phyloP scores from a whole-genome alignment of 2,329 filamentous ascomycete genomes.

The Madurella fahalii region DNA sequence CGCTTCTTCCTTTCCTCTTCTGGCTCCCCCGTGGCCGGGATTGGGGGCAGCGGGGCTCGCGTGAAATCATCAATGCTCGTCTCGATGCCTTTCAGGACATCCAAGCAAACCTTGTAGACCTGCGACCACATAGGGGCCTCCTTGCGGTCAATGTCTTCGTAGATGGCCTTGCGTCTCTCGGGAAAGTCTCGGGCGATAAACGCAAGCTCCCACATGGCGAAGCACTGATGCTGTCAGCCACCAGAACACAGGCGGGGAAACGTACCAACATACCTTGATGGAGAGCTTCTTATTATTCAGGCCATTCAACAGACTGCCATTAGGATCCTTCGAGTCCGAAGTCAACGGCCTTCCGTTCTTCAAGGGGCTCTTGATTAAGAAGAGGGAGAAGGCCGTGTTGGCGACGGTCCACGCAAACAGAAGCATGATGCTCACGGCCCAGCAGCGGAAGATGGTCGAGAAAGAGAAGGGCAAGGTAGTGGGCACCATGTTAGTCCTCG shows the following conservation, averaged over 20 bases:
- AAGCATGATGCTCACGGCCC: conserved; percentile 62
- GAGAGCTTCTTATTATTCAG: conserved; percentile 78
- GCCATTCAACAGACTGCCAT: conserved; percentile 81
- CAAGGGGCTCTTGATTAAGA: conserved; percentile 73
- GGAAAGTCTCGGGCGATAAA: conserved; percentile 72
- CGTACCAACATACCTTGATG: conserved; percentile 53
- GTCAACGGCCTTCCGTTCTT: conserved; percentile 85
- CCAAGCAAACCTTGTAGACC: conserved; percentile 65
- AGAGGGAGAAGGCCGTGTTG: conserved; percentile 74
- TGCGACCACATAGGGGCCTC: conserved; percentile 80
- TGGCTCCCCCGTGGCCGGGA: conserved; percentile 27
- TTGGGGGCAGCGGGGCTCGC: conserved; percentile 31
- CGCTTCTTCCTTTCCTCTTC: conserved; percentile 31
- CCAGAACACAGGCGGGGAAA: neutral
- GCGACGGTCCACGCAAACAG: conserved; percentile 70
- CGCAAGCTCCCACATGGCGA: conserved; percentile 87
- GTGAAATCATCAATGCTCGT: conserved; percentile 61
- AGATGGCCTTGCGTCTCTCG: conserved; percentile 75
- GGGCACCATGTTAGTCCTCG: conserved; percentile 63
- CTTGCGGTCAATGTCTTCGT: conserved; percentile 78
- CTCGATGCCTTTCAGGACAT: conserved; percentile 64
- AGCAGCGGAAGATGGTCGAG: conserved; percentile 52
- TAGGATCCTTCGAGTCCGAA: conserved; percentile 81
- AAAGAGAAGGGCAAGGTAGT: conserved; percentile 54
- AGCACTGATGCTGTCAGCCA: conserved; percentile 49